Conservation (phyloP, 768 basidiomycete genomes). For the Wakefieldia striispora region DNA sequence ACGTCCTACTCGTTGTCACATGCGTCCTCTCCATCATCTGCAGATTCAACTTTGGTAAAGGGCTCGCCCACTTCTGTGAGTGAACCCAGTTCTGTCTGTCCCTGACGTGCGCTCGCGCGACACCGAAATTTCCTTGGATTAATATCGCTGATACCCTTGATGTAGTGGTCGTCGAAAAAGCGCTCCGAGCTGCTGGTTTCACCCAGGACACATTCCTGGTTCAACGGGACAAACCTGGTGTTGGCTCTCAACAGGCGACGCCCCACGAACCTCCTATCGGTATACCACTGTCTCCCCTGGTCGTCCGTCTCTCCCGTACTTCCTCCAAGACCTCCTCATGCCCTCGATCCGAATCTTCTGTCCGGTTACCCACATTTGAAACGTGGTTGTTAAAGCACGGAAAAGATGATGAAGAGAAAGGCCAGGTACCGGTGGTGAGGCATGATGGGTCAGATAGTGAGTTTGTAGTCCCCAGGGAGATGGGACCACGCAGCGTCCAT, state of each 20-base stretch:
- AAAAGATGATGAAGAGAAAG: background rate
- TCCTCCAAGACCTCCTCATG: background rate
- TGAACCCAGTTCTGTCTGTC: background rate
- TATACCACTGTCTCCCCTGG: background rate
- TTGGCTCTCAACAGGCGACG: background rate
- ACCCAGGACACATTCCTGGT: constrained; percentile 13
- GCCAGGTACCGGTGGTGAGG: background rate
- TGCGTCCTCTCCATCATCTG: constrained; percentile 47
- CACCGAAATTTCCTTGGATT: background rate
- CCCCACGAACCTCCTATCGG: background rate
- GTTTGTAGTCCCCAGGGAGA: background rate
- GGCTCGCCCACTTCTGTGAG: constrained; percentile 53
- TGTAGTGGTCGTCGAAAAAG: constrained; percentile 16
- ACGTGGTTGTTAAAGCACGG: constrained; percentile 2
- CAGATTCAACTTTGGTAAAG: constrained; percentile 53
- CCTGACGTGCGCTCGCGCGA: no score
- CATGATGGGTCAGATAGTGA: background rate
- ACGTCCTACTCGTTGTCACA: constrained; percentile 40
- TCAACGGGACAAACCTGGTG: background rate
- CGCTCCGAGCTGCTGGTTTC: constrained; percentile 17
- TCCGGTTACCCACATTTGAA: background rate
- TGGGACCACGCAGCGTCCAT: background rate
- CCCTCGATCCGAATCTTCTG: background rate
- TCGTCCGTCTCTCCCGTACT: background rate
- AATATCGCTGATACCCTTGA: background rate